Evolutionary conservation across 192 early-diverging fungal genomes (phyloP).

Genomic region (Ambispora gerdemannii): DNA sequence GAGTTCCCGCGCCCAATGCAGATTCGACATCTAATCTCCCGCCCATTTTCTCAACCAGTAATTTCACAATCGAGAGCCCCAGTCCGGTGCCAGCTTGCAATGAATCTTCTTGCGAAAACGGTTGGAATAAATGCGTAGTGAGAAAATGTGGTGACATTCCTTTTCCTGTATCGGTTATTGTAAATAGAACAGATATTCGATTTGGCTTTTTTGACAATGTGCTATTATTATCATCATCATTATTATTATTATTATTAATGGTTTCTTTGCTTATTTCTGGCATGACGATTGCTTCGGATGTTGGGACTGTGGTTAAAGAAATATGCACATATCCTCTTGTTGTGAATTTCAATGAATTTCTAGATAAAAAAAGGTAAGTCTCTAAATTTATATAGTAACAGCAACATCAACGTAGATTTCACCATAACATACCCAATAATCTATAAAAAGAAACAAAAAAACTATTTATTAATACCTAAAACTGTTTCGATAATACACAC

Average conservation of each 20-base stretch:
- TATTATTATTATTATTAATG: no score
- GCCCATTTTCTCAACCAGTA: constrained; percentile 43
- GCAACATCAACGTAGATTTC: neutral
- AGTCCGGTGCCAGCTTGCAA: constrained; percentile 48
- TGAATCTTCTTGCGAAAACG: constrained; percentile 52
- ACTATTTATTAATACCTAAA: no score
- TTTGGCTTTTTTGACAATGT: no score
- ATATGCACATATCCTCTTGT: constrained; percentile 47
- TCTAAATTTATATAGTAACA: no score
- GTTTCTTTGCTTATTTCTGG: neutral
- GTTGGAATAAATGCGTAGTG: constrained; percentile 40
- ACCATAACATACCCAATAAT: constrained; percentile 21
- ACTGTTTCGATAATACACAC: no score
- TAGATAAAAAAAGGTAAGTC: constrained; percentile 33
- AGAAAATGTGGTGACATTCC: constrained; percentile 48
- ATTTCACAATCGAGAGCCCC: constrained; percentile 44
- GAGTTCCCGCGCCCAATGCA: constrained; percentile 19
- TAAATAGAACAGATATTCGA: constrained; percentile 35
- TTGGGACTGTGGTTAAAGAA: constrained; percentile 33
- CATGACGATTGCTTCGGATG: neutral
- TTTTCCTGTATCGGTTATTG: constrained; percentile 47
- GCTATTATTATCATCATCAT: no score
- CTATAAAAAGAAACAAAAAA: constrained; percentile 20
- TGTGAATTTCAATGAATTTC: constrained; percentile 55
- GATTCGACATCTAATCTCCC: constrained; percentile 46